Conservation (phyloP, 2,329 filamentous ascomycete species). For the Colletotrichum tropicicola region DNA sequence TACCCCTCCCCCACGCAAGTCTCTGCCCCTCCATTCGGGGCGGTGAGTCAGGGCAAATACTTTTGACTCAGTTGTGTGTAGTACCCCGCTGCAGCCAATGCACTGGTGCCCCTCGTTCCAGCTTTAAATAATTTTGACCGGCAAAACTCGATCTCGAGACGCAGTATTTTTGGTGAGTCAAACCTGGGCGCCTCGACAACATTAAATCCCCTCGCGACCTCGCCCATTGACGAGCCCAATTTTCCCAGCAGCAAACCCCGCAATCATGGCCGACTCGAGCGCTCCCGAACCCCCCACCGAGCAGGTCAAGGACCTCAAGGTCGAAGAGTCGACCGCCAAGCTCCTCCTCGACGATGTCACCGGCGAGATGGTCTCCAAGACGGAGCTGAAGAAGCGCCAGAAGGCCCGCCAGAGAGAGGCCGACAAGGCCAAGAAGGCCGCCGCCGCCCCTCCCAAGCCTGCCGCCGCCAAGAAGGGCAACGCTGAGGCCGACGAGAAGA, state of each 20-base stretch:
- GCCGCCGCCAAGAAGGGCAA: conserved; percentile 76
- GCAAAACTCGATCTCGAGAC: conserved; percentile 19
- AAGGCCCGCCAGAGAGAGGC: conserved; percentile 90
- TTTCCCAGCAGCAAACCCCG: background rate
- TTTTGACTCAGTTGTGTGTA: conserved; percentile 22
- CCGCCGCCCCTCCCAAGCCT: conserved; percentile 68
- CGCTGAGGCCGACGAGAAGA: conserved; percentile 72
- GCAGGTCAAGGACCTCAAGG: conserved; percentile 45
- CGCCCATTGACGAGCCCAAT: background rate
- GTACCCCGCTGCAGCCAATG: conserved; percentile 29
- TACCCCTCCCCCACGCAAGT: conserved; percentile 22
- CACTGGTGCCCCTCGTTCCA: conserved; percentile 27
- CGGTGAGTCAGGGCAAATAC: conserved; percentile 30
- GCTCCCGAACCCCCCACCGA: conserved; percentile 54
- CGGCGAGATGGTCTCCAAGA: conserved; percentile 86
- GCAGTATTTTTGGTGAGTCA: conserved; percentile 26
- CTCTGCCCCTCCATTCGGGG: conserved; percentile 25
- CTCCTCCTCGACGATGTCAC: conserved; percentile 92
- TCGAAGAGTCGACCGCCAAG: conserved; percentile 58
- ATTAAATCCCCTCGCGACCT: background rate
- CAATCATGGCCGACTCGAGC: conserved; percentile 39
- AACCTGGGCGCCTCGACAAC: background rate
- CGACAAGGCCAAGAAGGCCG: conserved; percentile 88
- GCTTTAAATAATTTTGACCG: conserved; percentile 18
- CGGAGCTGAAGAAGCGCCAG: conserved; percentile 92